Conservation (phyloP, 257 asterid species). For the Capsicum rhomboideum region DNA sequence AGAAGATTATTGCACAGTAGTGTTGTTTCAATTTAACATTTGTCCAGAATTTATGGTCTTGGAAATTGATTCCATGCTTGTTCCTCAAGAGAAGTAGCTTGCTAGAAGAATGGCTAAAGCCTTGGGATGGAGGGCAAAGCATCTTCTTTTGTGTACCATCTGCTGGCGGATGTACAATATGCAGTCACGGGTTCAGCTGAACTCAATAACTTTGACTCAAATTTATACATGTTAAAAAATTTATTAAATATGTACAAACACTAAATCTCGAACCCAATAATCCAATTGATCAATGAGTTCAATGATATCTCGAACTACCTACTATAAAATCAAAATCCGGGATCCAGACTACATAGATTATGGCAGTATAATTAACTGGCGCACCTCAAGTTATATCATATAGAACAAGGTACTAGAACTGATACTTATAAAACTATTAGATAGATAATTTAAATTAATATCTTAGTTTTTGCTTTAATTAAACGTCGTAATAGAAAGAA, state of each 20-base stretch:
- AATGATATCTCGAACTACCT: background rate
- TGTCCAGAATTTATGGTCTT: background rate
- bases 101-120: background rate
- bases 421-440: background rate
- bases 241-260: background rate
- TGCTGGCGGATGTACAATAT: no score
- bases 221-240: background rate
- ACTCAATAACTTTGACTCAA: background rate
- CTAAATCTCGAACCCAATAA: background rate
- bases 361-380: background rate
- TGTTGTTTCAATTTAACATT: background rate
- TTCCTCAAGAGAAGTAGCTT: background rate
- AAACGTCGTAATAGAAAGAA: background rate
- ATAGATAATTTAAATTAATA: background rate
- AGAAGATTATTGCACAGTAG: background rate
- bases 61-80: background rate
- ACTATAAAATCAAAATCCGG: background rate
- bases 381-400: background rate
- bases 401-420: background rate
- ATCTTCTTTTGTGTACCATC: background rate
- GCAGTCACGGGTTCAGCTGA: rapidly evolving
- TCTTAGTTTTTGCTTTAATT: background rate
- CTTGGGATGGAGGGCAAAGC: background rate
- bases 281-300: background rate
- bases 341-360: background rate